Base-by-base conservation (phyloP, 139 green algal species). In the Eudorina sp. region DNA sequence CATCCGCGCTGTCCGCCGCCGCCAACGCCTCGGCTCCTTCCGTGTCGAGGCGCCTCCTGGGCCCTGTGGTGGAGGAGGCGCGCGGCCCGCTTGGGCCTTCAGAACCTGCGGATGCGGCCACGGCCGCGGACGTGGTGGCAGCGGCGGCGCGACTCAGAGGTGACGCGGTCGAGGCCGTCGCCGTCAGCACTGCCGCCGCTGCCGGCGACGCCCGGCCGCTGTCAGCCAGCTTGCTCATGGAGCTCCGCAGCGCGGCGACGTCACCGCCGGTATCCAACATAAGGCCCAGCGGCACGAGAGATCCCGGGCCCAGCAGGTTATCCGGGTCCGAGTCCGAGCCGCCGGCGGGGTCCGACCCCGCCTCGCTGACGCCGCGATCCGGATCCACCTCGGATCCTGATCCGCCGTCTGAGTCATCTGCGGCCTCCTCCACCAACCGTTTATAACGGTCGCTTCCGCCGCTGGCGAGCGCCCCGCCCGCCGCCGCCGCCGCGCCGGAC, bases 261-360 rank as follows among this genome's bases (percentile, higher is more conserved):
- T 75, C 31, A 29, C 66, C 66, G 36, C 66, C 66, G 2, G 66
- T 45, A 34, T 43, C 45, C 21, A 83, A 51, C 75, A 83, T 46
- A 7, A 69, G 31, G 48, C 31, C 18, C 11, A 83, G 53, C 31
- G 69, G 41, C 19, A 11, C 34, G 7, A 83, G 51, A 18, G 7
- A 48, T 48, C 34, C 4, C 16, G 75, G 75, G 40, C 75, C 75
- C n/a, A 83, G 51, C 75, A 83, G 14, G 13, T 83, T 83, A 51
- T 53, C 51, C 16, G 13, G 31, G 11, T 75, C 66, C 34, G 66
- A 75, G 18, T 75, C 66, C 36, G 66, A 75, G 3, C 41, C 21
- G 1, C 11, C 38, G 40, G 34, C 19, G 38, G 68, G 36, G 48
- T 76, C 38, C 31, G 11, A 48, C 1, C 38, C 68, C 4, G 16